Base-by-base conservation (phyloP, 176 grass and related monocot species). In the Oryza nivara region DNA sequence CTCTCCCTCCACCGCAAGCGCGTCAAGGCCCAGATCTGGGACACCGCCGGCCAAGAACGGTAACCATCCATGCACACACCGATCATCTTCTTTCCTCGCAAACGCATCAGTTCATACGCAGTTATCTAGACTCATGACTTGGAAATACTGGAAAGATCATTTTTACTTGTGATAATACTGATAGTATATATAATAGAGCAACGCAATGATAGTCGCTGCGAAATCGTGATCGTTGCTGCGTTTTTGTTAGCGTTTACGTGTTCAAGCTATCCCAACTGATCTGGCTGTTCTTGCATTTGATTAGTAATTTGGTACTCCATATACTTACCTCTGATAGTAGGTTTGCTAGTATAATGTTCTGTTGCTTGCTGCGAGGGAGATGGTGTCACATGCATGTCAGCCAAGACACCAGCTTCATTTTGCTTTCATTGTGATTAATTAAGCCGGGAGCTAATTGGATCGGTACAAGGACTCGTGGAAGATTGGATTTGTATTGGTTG, bases 1-100 rank as follows among this genome's bases (percentile, higher is more conserved):
- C 80, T 91, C 85, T 76, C 76, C 16, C 63, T 91, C 84, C 84
- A 80, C 75, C 80, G 85, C 69, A 94, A 94, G 81, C 89, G 64
- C 5, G 70, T 91, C 76, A 92, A 92, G 85, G 88, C 91, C 45
- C 92, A 93, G 85, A 93, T 93, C 86, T 93, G 92, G 92, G 92
- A 93, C 88, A 93, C 92, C 48, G 92, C 85, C 68, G 88, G 92
- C 0, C 92, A 93, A 44, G 92, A 93, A 79, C 90, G 92, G 92
- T 94, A 82, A 67, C 45, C 5, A 2, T n/a, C 10, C 67, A 4
- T 28, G 14, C 10, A 16, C 46, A 14, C 22, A 74, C 19, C n/a
- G 8, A 3, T 36, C 35, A 15, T 5, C 22, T 72, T 72, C 10
- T 26, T 26, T 34, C 51, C 17, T 54, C 58, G 58, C 7, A 41